Evolutionary conservation across 1,139 yeast genomes (phyloP).

Genomic region (Candida anutae): DNA sequence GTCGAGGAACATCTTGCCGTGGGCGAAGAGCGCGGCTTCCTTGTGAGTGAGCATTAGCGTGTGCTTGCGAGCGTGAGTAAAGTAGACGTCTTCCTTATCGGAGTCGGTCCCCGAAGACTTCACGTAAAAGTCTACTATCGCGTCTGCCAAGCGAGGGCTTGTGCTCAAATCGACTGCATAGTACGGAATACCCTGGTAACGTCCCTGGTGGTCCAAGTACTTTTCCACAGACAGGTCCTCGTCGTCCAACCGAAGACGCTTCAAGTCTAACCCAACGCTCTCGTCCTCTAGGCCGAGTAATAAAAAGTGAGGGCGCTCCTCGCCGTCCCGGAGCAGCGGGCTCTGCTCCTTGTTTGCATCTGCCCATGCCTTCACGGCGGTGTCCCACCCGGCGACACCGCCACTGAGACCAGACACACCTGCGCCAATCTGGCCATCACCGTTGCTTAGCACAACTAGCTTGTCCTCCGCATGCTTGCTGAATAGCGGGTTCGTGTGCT

Average conservation of each 20-base stretch:
- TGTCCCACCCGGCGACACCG: constrained; percentile 16
- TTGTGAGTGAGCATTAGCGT: constrained; percentile 22
- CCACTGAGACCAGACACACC: constrained; percentile 9
- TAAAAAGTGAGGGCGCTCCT: constrained; percentile 37
- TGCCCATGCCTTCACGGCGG: constrained; percentile 18
- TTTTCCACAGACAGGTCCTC: constrained; percentile 15
- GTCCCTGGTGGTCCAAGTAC: constrained; percentile 35
- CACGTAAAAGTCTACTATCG: constrained; percentile 12
- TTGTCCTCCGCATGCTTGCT: constrained; percentile 21
- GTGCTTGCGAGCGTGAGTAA: constrained; percentile 29
- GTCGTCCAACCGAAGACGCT: constrained; percentile 21
- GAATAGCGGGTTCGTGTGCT: constrained; percentile 29
- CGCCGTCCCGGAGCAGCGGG: constrained; percentile 19
- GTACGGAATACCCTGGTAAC: constrained; percentile 65
- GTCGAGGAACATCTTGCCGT: constrained; percentile 78
- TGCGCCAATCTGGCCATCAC: constrained; percentile 15
- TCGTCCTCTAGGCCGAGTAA: constrained; percentile 67
- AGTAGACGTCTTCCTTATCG: constrained; percentile 11
- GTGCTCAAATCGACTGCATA: constrained; percentile 66
- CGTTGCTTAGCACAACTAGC: constrained; percentile 30
- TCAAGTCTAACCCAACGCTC: constrained; percentile 30
- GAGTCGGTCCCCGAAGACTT: constrained; percentile 1
- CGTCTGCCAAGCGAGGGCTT: constrained; percentile 15
- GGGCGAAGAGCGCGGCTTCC: constrained; percentile 66
- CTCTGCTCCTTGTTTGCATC: constrained; percentile 29